Evolutionary conservation across 2,329 filamentous ascomycete genomes (phyloP), one percentile per base, ranked within the genome.

Genomic region (Nothophoma quercina): DNA sequence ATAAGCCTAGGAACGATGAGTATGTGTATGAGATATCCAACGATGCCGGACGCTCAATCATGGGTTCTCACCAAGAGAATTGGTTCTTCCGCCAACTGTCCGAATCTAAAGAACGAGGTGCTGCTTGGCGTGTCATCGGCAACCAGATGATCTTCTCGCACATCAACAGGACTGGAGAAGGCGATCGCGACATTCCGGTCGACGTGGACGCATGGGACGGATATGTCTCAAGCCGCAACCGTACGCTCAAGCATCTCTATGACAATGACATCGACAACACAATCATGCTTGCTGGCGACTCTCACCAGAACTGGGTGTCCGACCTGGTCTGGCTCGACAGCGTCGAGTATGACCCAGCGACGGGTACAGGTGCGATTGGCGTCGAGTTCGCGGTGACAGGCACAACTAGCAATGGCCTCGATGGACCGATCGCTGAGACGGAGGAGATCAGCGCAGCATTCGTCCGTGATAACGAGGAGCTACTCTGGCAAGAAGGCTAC

Each of bases 401-500:
- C 45, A 3, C 38, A 41, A 15, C 53, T 33, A n/a, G 60, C 61
- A 28, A 58, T 56, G 2, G 62, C 52, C 76, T 81, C 54, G 81
- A 82, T 64, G 81, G 84, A 51, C 79, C 78, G 10, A 76, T 72
- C 2, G 65, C 67, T 36, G 74, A 79, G 28, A 90, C 89, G 66
- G 73, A 76, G 1, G 85, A 87, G 69, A 51, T 49, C 43, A 41
- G 51, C 16, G 55, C 55, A 15, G 56, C 59, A 2, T 41, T 67
- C 2, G 59, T 72, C 2, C 65, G 67, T 36, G 74, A 79, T 28
- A 90, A 89, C 66, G 73, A 76, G 1, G 85, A 87, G 69, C 74
- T 91, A 47, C 85, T 88, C 64, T 91, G 87, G 88, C 82, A 85
- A 56, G 88, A 90, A 56, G 75, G 85, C 1, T 90, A 88, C 69